phyloP scores from a whole-genome alignment of 2,329 filamentous ascomycete genomes.

The Aspergillus vadensis region DNA sequence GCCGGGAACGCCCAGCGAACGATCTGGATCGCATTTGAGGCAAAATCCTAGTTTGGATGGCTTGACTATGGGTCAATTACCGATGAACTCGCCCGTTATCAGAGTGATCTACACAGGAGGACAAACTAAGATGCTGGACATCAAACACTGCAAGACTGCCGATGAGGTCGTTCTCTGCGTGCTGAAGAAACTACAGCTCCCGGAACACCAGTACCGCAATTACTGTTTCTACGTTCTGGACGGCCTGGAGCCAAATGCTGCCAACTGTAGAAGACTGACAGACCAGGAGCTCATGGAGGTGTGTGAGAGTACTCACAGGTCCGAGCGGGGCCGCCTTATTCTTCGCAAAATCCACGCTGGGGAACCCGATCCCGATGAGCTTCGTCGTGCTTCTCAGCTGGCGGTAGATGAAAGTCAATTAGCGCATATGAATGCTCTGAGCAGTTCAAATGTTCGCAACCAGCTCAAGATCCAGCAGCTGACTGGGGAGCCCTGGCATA shows the following conservation, averaged over 20 bases:
- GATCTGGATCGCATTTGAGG: conserved; percentile 70
- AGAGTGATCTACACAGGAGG: conserved; percentile 91
- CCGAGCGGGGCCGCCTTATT: conserved; percentile 88
- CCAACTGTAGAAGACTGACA: conserved; percentile 76
- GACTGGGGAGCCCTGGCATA: conserved; percentile 82
- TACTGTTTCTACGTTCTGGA: conserved; percentile 96
- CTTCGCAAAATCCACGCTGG: conserved; percentile 89
- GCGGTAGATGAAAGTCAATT: conserved; percentile 83
- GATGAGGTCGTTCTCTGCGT: conserved; percentile 93
- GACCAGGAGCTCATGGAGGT: conserved; percentile 90
- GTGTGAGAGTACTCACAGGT: conserved; percentile 80
- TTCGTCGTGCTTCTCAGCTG: conserved; percentile 84
- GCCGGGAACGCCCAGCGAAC: conserved; percentile 65
- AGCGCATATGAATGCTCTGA: conserved; percentile 64
- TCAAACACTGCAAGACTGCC: conserved; percentile 84
- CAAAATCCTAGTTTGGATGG: conserved; percentile 84
- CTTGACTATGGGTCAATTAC: conserved; percentile 81
- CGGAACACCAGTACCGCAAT: conserved; percentile 88
- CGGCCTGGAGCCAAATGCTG: conserved; percentile 79
- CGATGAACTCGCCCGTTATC: conserved; percentile 84
- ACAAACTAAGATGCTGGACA: conserved; percentile 89
- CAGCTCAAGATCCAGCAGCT: conserved; percentile 87
- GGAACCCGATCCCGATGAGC: conserved; percentile 82
- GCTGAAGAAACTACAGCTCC: conserved; percentile 80
- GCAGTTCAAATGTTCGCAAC: conserved; percentile 69